Evolutionary conservation across 148 eudicot genomes (phyloP).

Genomic region (Heliamphora exappendiculata): DNA sequence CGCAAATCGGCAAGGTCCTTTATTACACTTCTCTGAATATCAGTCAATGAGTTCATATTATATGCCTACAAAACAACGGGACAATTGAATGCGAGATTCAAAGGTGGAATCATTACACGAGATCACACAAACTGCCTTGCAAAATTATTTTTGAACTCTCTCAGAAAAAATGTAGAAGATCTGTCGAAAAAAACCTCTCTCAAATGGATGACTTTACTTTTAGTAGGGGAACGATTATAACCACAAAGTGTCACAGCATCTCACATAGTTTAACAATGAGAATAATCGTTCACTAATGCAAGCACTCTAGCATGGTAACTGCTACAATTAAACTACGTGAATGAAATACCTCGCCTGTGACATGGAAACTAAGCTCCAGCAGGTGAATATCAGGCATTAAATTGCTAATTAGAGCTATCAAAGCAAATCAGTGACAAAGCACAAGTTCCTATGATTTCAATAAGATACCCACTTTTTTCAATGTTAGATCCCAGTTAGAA

Average conservation of each 20-base stretch:
- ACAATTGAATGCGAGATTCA: not conserved
- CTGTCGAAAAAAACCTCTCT: not conserved
- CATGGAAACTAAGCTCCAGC: conserved; percentile 96
- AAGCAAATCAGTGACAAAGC: not conserved
- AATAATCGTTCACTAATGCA: not conserved
- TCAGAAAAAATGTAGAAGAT: not conserved
- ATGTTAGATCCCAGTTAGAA: not conserved
- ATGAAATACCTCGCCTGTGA: conserved; percentile 75
- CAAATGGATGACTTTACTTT: conserved; percentile 4
- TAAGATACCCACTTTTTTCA: not conserved
- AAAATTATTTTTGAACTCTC: not conserved
- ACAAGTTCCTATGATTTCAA: not conserved
- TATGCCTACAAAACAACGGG: conserved; percentile 55
- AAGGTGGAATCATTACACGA: not conserved
- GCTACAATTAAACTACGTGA: not conserved
- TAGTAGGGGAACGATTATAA: not conserved
- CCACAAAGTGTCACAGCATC: conserved; percentile 1
- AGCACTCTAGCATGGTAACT: not conserved
- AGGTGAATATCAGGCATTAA: conserved; percentile 17
- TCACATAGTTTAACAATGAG: not conserved
- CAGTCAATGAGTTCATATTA: conserved; percentile 66
- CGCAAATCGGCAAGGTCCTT: conserved; percentile 95
- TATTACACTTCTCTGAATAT: conserved; percentile 50
- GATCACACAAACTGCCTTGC: not conserved
- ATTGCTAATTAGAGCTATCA: not conserved